Base-by-base conservation (phyloP, 2,329 filamentous ascomycete species). In the Phoma sp. region DNA sequence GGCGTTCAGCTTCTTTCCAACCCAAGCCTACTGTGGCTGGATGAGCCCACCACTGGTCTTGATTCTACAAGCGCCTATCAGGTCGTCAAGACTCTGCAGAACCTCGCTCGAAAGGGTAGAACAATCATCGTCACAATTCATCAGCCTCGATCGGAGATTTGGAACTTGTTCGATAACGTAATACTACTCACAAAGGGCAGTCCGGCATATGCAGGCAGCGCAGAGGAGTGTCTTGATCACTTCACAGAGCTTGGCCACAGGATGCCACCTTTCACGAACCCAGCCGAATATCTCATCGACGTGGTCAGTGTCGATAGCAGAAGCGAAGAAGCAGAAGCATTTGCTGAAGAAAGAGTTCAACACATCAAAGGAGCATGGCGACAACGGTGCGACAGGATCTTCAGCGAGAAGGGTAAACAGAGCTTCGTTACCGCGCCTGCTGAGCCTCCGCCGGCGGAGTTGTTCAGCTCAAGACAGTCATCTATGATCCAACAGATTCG, bases 1-100 rank as follows among this genome's bases (percentile, higher is more conserved):
- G 90, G 89, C 2, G 89, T 93, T 4, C 90, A 92, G 66, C 80
- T 93, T 51, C 78, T 93, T n/a, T 86, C 88, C 4, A 93, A 92
- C 68, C 90, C 90, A 1, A 91, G 88, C 6, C 83, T 93, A 1
- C 76, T 93, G 6, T 92, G 91, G 71, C 82, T 92, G 21, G 90
- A 94, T 65, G 90, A 93, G 65, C 89, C 90, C 0, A 93, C 90
- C 0, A 92, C 89, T 1, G 89, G 53, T 0, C 79, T 93, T 7
- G 90, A 93, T 74, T 88, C 89, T 0, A 91, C 88, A 1, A 91
- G 87, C 67, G 90, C 90, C 0, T 91, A 86, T 63, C 89, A 92
- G 61, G 82, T 93, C 0, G 81, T 92, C 0, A 80, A 85, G 29
- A 92, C 88, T 0, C 74, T 92, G 8, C 91, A 91, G 67, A 79